A percentile compares a stretch with the other conserved stretches of the same genome.
Evolutionary conservation across 2,329 filamentous ascomycete genomes (phyloP).

Genomic region (Verticillium dahliae): DNA sequence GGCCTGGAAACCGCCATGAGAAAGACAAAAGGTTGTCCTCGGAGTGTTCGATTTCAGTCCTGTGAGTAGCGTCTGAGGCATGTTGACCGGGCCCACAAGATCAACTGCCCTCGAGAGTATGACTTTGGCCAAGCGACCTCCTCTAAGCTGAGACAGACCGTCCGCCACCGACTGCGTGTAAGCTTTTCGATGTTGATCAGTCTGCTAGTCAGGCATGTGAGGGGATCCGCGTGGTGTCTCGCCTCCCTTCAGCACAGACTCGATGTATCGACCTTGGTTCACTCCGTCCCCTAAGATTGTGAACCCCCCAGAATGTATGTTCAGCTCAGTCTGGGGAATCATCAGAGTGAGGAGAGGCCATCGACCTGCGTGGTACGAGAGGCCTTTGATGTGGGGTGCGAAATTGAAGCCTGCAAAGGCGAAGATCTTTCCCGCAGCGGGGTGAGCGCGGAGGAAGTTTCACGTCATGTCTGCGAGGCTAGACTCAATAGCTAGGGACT

Average conservation of each 20-base stretch:
- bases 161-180: not conserved
- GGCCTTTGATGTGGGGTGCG: not conserved
- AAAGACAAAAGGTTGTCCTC: not conserved
- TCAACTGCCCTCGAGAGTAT: not conserved
- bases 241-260: not conserved
- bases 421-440: not conserved
- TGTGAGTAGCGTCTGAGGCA: not conserved
- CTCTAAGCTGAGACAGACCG: not conserved
- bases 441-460: not conserved
- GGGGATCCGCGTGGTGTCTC: not conserved
- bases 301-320: not conserved
- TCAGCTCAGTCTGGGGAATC: not conserved
- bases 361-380: not conserved
- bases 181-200: not conserved
- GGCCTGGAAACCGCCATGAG: not conserved
- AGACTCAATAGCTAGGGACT: not conserved
- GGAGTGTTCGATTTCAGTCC: not conserved
- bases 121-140: not conserved
- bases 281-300: not conserved
- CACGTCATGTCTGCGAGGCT: not conserved
- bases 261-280: not conserved
- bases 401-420: not conserved
- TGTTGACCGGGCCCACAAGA: not conserved
- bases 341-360: not conserved
- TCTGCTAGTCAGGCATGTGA: not conserved